Base-by-base conservation (phyloP, 2,329 filamentous ascomycete genomes). In the Paecilomyces niveus region DNA sequence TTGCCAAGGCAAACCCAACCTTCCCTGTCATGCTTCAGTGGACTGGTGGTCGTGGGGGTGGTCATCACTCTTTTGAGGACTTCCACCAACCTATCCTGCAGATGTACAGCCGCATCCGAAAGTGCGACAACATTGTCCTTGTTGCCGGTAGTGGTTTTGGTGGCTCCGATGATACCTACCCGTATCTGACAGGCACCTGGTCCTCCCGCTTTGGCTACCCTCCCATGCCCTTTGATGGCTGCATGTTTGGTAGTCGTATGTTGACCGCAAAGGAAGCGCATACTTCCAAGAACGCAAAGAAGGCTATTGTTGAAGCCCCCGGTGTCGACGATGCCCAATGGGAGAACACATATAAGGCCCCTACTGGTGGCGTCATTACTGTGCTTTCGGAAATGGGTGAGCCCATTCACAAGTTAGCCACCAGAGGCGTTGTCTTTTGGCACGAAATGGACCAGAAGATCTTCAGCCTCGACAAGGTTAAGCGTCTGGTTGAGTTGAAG, bases 361-460 rank as follows among this genome's bases (percentile, higher is more conserved):
- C 92, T 26, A 89, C 92, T 58, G 94, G 94, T 68, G 94, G 94
- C 72, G 86, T 99, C 63, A 93, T 99, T 68, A 99, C 94, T 29
- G 94, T 99, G 54, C 86, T 92, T 63, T 99, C 94, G 1, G 94
- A 99, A 78, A 99, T 99, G 95, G 95, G 94, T 53, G 94, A 99
- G 81, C 95, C 94, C 5, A 99, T 99, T 62, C 94, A 99, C 81
- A 99, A 99, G 81, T 85, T 99, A 60, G 95, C 94, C 15, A 99
- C 94, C 54, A 89, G 95, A 59, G 94, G 94, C 83, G 92, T 99
- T 54, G 81, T 85, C 57, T 96, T 99, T 81, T 99, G 94, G 94
- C 88, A 92, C 54, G 95, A 99, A 78, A 96, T 99, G 92, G 94
- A 99, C 71, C 85, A 95, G 75, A 97, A 96, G 78, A 97, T 99